Base-by-base conservation (phyloP, 495 filamentous ascomycete species). In the Trichoderma parareesei region DNA sequence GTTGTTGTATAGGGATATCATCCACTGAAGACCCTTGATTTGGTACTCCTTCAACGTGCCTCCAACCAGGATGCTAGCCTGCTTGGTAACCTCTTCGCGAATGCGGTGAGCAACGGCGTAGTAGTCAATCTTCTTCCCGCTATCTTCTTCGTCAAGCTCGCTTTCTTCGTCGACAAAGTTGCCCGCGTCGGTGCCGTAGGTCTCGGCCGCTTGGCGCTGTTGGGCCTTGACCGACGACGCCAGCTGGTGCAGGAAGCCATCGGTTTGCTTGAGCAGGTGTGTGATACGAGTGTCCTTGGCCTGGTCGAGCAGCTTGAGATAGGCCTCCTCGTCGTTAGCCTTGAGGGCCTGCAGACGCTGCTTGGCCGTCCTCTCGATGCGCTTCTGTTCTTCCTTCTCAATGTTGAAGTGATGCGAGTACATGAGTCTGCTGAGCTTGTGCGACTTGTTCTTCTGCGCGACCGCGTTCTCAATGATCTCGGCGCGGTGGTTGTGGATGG, bases 281-380 rank as follows among this genome's bases (percentile, higher is more conserved):
- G 95, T 94, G 69, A 98, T 98, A 87, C 94, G 93, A 27, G 92
- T 97, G 81, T 98, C 94, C 79, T 98, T 98, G 66, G 94, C 95
- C 73, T 98, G 93, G 72, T 93, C 94, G 68, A 98, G 87, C 67
- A 98, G 81, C 73, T 97, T 97, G 70, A 98, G 80, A 72, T 98
- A 98, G 0, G 94, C 95, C 75, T 97, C 94, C 81, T 98, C 94
- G 76, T 98, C 93, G 85, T 98, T 96, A 69, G 93, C 92, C 78
- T 96, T 98, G 76, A 98, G 80, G 40, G 95, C 95, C 76, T 96
- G 92, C 48, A 98, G 90, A 97, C 94, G 95, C 77, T 98, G 94
- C 79, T 97, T 98, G 40, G 94, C 94, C 14, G 93, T 98, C 64
- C 95, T 84, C 76, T 98, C 94, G 68, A 98, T 87, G 67, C 94